phyloP scores from a whole-genome alignment of 192 early-diverging fungal species.

The Coemansia sp. region DNA sequence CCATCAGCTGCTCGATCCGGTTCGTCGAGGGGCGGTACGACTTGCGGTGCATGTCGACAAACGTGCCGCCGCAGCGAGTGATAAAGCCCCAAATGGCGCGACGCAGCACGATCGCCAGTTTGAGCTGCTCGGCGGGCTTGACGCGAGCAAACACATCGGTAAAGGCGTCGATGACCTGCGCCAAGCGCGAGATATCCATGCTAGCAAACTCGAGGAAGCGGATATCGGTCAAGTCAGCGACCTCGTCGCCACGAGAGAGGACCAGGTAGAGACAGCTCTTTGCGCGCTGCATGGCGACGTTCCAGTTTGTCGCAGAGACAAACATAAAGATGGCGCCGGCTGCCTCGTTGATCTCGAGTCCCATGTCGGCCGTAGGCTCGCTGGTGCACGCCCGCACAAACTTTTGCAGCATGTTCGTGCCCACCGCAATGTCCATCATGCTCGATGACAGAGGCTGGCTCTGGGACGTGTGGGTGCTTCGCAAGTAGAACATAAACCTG shows the following conservation, averaged over 20 bases:
- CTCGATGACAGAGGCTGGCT: constrained; percentile 33
- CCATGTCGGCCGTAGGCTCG: constrained; percentile 42
- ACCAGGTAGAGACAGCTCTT: constrained; percentile 68
- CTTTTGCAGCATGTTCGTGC: constrained; percentile 38
- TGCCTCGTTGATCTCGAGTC: constrained; percentile 75
- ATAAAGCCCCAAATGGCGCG: constrained; percentile 95
- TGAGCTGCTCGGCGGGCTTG: constrained; percentile 71
- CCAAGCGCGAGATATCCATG: constrained; percentile 74
- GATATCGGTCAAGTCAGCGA: constrained; percentile 78
- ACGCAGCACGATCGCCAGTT: constrained; percentile 75
- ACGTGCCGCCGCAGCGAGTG: constrained; percentile 82
- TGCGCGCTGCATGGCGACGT: constrained; percentile 72
- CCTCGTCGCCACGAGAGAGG: constrained; percentile 68
- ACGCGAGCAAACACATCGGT: constrained; percentile 56
- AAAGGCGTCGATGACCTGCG: constrained; percentile 62
- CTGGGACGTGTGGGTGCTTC: constrained; percentile 52
- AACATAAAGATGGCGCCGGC: constrained; percentile 86
- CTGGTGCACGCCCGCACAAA: constrained; percentile 60
- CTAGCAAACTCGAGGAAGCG: constrained; percentile 86
- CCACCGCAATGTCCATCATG: constrained; percentile 39
- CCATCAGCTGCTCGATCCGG: constrained; percentile 43
- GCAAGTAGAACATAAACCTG: constrained; percentile 38
- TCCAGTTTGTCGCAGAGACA: constrained; percentile 90
- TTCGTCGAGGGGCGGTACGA: constrained; percentile 30
- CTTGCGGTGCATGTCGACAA: constrained; percentile 73